Evolutionary conservation across 164 flowering plant species (phyloP).

Genomic region (Sedum album): DNA sequence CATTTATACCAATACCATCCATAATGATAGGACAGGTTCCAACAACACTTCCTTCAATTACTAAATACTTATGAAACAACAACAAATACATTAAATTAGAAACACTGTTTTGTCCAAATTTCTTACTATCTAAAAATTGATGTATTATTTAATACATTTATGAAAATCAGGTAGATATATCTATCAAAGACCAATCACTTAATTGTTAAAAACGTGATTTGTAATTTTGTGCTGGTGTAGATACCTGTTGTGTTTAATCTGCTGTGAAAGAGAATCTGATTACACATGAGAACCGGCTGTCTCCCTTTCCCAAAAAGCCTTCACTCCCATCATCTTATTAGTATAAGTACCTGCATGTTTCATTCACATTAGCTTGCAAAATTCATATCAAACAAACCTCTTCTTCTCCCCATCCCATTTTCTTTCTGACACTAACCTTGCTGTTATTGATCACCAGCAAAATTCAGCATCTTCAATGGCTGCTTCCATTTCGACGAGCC

Average conservation of each 20-base stretch:
- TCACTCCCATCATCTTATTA: neutral
- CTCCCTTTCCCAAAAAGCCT: neutral
- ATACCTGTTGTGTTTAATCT: neutral
- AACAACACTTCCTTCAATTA: neutral
- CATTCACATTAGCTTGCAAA: neutral
- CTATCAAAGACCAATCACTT: neutral
- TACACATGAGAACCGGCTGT: neutral
- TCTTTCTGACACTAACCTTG: neutral
- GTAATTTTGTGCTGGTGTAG: too few relatives aligned
- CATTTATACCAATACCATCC: neutral
- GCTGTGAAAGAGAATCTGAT: neutral
- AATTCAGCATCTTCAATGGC: constrained; percentile 5
- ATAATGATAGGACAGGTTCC: too few relatives aligned
- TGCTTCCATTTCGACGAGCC: neutral
- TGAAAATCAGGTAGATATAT: too few relatives aligned
- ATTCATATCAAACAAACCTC: neutral
- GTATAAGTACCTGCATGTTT: neutral
- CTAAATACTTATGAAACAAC: neutral
- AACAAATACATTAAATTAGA: too few relatives aligned
- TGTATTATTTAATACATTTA: too few relatives aligned
- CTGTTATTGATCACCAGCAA: neutral
- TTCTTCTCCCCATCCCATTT: neutral
- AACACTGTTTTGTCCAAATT: neutral
- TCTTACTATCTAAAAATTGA: too few relatives aligned
- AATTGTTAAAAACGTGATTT: neutral